These are phyloP conservation scores for Lablab purpureus DNA, from an alignment of 306 rosid genomes.

Conservation along the genomic window DNA sequence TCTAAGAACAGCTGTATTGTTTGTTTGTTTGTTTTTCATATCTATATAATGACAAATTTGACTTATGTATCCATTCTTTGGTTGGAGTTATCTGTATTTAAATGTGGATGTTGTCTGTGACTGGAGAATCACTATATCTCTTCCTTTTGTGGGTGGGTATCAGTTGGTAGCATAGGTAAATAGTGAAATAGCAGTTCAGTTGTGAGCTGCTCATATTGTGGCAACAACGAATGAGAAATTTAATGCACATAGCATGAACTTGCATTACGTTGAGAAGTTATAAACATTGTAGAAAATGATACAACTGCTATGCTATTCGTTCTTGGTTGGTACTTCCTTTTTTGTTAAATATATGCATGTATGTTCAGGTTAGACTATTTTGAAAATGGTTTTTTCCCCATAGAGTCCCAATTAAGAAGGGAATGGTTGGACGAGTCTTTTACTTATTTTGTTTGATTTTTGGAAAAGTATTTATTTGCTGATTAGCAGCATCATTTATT, in stretches of 20 bases:
- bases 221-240: slow-evolving; percentile 9
- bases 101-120: not conserved
- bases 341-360: not conserved
- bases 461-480: not conserved
- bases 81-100: slow-evolving; percentile 9
- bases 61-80: slow-evolving; percentile 1
- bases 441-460: not conserved
- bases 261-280: slow-evolving; percentile 19
- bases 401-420: not conserved
- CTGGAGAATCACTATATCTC: not conserved
- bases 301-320: slow-evolving; percentile 19
- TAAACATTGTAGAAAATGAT: slow-evolving; percentile 25
- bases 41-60: not conserved
- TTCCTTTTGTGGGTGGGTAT: slow-evolving; percentile 12
- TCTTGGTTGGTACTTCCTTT: not conserved
- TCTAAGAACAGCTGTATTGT: not conserved
- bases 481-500: not conserved
- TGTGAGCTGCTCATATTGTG: slow-evolving; percentile 14
- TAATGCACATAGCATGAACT: slow-evolving; percentile 7
- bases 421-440: not conserved
- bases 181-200: not conserved
- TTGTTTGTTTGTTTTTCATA: not conserved
- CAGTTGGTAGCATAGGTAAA: slow-evolving; percentile 4
- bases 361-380: slow-evolving; percentile 5
- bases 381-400: not conserved